phyloP scores from a whole-genome alignment of 352 stramenopile species.

The Phytophthora tubulina region DNA sequence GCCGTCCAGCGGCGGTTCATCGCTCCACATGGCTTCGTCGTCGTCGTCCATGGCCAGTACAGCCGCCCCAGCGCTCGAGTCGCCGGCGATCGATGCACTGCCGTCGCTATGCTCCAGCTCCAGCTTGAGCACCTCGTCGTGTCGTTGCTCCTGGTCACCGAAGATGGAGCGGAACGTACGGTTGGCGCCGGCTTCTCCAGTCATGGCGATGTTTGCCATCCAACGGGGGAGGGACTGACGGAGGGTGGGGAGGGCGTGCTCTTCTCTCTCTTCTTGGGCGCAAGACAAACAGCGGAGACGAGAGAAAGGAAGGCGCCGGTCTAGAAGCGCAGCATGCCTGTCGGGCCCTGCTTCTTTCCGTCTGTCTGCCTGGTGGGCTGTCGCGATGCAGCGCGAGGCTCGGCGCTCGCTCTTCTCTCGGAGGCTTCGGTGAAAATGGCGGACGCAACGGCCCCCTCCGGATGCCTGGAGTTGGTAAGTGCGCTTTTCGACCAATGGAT shows the following conservation, averaged over 20 bases:
- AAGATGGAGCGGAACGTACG: conserved; percentile 85
- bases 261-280: conserved; percentile 26
- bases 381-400: conserved; percentile 24
- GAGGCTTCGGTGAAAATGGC: conserved; percentile 43
- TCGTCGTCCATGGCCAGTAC: conserved; percentile 38
- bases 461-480: conserved; percentile 12
- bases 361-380: conserved; percentile 26
- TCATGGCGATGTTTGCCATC: conserved; percentile 54
- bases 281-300: conserved; percentile 27
- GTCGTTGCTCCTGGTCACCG: conserved; percentile 29
- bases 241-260: conserved; percentile 1
- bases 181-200: conserved; percentile 58
- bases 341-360: conserved; percentile 33
- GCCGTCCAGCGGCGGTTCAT: conserved; percentile 40
- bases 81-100: neutral
- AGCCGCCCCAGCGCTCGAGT: conserved; percentile 7
- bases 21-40: conserved; percentile 63
- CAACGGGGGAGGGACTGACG: conserved; percentile 17
- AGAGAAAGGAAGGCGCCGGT: conserved; percentile 44
- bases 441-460: conserved; percentile 40
- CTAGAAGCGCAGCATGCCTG: conserved; percentile 55
- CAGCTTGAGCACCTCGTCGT: conserved; percentile 37
- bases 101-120: conserved; percentile 31
- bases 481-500: conserved; percentile 29
- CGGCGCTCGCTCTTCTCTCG: conserved; percentile 23